A percentile compares a stretch with the other conserved stretches of the same genome.
Conservation (phyloP, 75 land plant species). For the Gnetum montanum region DNA sequence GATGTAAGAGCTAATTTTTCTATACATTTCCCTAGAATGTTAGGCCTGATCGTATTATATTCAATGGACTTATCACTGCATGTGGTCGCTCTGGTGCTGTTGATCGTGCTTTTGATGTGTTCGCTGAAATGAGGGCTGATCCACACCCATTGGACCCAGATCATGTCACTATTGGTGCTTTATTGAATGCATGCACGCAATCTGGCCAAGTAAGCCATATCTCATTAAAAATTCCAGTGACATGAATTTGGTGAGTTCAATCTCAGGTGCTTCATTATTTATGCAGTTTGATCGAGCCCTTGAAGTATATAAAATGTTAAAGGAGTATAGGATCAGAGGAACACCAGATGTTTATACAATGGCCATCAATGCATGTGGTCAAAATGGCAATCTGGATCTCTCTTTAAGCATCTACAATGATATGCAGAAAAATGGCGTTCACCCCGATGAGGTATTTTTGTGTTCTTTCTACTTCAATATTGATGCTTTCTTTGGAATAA, state of each 20-base stretch:
- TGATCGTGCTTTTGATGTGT: slow-evolving; percentile 94
- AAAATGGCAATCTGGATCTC: slow-evolving; percentile 60
- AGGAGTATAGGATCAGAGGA: slow-evolving; percentile 58
- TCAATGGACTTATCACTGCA: slow-evolving; percentile 93
- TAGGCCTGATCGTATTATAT: slow-evolving; percentile 92
- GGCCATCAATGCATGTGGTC: slow-evolving; percentile 84
- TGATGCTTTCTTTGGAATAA: too few species aligned
- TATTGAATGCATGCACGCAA: slow-evolving; percentile 68
- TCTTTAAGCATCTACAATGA: slow-evolving; percentile 61
- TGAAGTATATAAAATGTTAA: slow-evolving; percentile 81
- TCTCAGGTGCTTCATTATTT: not conserved
- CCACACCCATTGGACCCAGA: slow-evolving; percentile 71
- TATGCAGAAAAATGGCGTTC: slow-evolving; percentile 56
- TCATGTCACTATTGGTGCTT: slow-evolving; percentile 87
- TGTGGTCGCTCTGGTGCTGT: slow-evolving; percentile 96
- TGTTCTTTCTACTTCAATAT: not conserved
- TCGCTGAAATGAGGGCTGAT: slow-evolving; percentile 81
- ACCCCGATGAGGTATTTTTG: slow-evolving; percentile 97
- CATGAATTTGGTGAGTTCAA: too few species aligned
- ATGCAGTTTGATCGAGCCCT: slow-evolving; percentile 61
- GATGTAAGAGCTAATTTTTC: not conserved
- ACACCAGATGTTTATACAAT: slow-evolving; percentile 82
- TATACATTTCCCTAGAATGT: slow-evolving; percentile 56
- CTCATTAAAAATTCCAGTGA: not conserved
- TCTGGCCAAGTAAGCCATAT: slow-evolving; percentile 57